Evolutionary conservation across 805 yeast genomes (phyloP).

Genomic region (Ogataea pignaliae): DNA sequence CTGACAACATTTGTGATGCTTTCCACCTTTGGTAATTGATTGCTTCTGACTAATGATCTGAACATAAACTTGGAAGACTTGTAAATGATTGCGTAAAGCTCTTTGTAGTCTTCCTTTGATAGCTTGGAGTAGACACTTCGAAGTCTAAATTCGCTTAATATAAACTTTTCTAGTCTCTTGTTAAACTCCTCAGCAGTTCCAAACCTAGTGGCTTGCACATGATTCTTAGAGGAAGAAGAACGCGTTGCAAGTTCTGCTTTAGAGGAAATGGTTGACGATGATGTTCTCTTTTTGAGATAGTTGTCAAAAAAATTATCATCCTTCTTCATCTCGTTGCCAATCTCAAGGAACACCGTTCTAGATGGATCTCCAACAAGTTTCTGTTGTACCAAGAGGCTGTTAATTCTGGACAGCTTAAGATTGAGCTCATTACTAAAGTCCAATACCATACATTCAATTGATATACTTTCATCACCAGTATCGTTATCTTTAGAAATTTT

Average conservation of each 20-base stretch:
- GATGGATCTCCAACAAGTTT: background rate
- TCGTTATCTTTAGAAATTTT: background rate
- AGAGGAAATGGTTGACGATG: background rate
- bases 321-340: slow-evolving; percentile 10
- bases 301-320: slow-evolving; percentile 18
- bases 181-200: slow-evolving; percentile 8
- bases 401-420: slow-evolving; percentile 6
- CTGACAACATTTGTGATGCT: slow-evolving; percentile 33
- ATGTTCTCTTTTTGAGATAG: slow-evolving; percentile 16
- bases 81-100: slow-evolving; percentile 33
- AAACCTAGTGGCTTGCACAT: background rate
- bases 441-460: slow-evolving; percentile 9
- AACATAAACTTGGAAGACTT: slow-evolving; percentile 36
- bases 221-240: background rate
- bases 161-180: slow-evolving; percentile 27
- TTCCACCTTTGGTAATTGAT: slow-evolving; percentile 25
- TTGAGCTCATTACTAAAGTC: slow-evolving; percentile 12
- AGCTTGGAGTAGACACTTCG: slow-evolving; percentile 27
- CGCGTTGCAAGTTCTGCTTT: background rate
- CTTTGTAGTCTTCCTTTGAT: slow-evolving; percentile 27
- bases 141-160: slow-evolving; percentile 33
- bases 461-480: slow-evolving; percentile 2
- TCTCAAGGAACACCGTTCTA: slow-evolving; percentile 8
- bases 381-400: slow-evolving; percentile 5
- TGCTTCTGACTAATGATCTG: slow-evolving; percentile 19